A percentile compares a stretch with the other conserved stretches of the same genome.
Evolutionary conservation across 2,329 filamentous ascomycete species (phyloP).

Genomic region (Fusarium irregulare): DNA sequence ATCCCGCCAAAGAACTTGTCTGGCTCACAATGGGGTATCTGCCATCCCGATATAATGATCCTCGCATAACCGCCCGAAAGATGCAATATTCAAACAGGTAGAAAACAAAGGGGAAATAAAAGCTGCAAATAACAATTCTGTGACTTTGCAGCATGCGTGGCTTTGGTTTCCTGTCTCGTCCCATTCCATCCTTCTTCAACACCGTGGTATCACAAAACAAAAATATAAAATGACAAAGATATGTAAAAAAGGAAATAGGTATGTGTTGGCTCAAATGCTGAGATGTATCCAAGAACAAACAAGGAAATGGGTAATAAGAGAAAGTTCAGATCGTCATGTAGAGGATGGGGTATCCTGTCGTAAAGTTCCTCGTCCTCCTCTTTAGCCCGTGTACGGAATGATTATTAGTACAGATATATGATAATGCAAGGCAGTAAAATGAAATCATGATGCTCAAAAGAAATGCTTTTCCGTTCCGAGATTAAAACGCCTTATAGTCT

Average conservation of each 20-base stretch:
- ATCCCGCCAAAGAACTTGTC: slow-evolving; percentile 5
- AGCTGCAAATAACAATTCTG: slow-evolving; percentile 24
- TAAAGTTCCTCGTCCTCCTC: slow-evolving; percentile 42
- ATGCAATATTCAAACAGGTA: slow-evolving; percentile 36
- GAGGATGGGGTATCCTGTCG: slow-evolving; percentile 42
- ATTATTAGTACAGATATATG: slow-evolving; percentile 45
- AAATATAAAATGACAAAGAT: slow-evolving; percentile 29
- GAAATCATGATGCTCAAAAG: slow-evolving; percentile 36
- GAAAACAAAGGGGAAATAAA: slow-evolving; percentile 21
- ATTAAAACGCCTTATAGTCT: slow-evolving; percentile 41
- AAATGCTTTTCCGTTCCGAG: slow-evolving; percentile 36
- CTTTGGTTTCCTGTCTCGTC: slow-evolving; percentile 29
- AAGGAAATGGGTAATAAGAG: slow-evolving; percentile 26
- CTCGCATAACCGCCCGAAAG: slow-evolving; percentile 29
- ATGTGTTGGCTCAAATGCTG: slow-evolving; percentile 26
- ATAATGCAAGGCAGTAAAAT: slow-evolving; percentile 23
- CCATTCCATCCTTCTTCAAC: slow-evolving; percentile 41
- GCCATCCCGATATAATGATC: slow-evolving; percentile 36
- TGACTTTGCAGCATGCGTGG: slow-evolving; percentile 17
- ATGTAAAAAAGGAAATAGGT: slow-evolving; percentile 19
- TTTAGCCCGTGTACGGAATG: slow-evolving; percentile 25
- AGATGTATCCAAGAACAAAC: slow-evolving; percentile 17
- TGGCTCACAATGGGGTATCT: slow-evolving; percentile 37
- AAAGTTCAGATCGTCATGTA: slow-evolving; percentile 41
- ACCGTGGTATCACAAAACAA: slow-evolving; percentile 47